A percentile compares a stretch with the other conserved stretches of the same genome.
phyloP scores from a whole-genome alignment of 345 rosid genomes.

The Gossypium bickii region DNA sequence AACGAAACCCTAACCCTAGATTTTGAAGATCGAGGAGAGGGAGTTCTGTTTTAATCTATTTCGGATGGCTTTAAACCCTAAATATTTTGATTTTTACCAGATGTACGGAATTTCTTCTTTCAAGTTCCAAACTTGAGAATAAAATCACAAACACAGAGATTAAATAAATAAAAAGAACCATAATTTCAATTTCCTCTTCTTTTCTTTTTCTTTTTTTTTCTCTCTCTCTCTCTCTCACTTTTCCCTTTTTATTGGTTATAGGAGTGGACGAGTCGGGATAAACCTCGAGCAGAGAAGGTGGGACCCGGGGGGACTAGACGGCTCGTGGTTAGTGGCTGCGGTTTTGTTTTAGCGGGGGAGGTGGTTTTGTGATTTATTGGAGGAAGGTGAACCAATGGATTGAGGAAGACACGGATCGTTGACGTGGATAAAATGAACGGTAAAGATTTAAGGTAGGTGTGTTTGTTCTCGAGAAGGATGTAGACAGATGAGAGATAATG shows the following conservation, averaged over 20 bases:
- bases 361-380: slow-evolving; percentile 18
- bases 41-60: background rate
- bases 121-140: slow-evolving; percentile 3
- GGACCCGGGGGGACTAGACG: background rate
- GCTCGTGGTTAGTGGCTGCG: slow-evolving; percentile 15
- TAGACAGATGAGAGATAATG: slow-evolving; percentile 3
- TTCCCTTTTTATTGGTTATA: slow-evolving; percentile 23
- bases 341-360: background rate
- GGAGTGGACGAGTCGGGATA: slow-evolving; percentile 16
- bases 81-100: background rate
- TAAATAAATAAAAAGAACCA: background rate
- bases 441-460: slow-evolving; percentile 26
- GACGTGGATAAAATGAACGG: slow-evolving; percentile 37
- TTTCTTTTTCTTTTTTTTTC: background rate
- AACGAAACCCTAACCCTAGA: slow-evolving; percentile 12
- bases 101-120: slow-evolving; percentile 8
- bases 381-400: slow-evolving; percentile 28
- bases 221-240: background rate
- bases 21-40: slow-evolving; percentile 4
- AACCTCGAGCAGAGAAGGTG: slow-evolving; percentile 3
- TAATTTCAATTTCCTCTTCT: slow-evolving; percentile 3
- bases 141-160: background rate
- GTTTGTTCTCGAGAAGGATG: slow-evolving; percentile 38
- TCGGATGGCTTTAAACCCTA: slow-evolving; percentile 25
- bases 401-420: slow-evolving; percentile 23